Evolutionary conservation across 108 stramenopile genomes (phyloP).

Genomic region (Aurantiochytrium sp.): DNA sequence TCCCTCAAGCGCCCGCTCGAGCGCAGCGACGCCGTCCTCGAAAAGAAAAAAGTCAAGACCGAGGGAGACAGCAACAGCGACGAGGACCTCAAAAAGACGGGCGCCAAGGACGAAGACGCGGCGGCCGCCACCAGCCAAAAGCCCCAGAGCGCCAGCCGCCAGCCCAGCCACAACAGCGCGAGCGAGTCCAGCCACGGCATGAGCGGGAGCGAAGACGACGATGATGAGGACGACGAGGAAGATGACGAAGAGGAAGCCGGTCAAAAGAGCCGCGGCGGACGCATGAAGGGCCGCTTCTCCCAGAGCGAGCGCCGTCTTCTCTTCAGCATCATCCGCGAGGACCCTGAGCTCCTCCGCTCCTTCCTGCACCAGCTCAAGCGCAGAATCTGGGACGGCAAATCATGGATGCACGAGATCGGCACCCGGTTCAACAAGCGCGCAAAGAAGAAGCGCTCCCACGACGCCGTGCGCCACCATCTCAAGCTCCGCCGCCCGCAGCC

Average conservation of each 20-base stretch:
- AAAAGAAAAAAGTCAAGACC: background rate
- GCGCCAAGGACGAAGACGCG: background rate
- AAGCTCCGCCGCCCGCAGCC: constrained; percentile 1
- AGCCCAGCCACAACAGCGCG: background rate
- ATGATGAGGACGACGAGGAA: background rate
- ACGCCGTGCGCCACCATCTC: constrained; percentile 9
- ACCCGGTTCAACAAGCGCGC: background rate
- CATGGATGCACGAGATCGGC: constrained; percentile 6
- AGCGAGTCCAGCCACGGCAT: background rate
- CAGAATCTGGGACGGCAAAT: background rate
- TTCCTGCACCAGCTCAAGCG: constrained; percentile 15
- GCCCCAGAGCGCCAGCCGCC: background rate
- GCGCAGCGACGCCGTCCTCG: background rate
- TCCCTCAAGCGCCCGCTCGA: background rate
- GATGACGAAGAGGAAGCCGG: background rate
- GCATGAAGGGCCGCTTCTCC: background rate
- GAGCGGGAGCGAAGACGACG: background rate
- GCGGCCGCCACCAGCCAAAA: background rate
- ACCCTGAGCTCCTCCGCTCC: constrained; percentile 10
- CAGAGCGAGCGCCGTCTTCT: background rate
- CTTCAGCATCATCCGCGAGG: constrained; percentile 9
- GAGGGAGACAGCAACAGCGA: background rate
- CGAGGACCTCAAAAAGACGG: background rate
- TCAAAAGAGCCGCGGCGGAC: background rate
- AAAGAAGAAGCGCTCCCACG: background rate